Evolutionary conservation across 2,329 filamentous ascomycete species (phyloP).

Genomic region (Neurospora crassa): DNA sequence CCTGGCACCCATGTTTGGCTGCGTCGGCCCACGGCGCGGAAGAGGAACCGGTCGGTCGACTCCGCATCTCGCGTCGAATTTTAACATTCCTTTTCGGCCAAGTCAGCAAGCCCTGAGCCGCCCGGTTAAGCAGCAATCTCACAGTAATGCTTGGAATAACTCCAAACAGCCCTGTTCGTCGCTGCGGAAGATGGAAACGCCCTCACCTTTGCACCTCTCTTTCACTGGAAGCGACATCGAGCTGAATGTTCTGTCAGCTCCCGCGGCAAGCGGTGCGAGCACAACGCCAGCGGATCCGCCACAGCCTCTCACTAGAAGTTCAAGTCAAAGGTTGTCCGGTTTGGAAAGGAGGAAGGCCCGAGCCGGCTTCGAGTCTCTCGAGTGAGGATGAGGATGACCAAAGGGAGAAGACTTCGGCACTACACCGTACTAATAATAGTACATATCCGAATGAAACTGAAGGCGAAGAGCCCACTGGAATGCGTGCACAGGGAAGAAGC

Average conservation of each 20-base stretch:
- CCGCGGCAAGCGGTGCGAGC: too few relatives aligned
- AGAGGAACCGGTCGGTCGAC: not conserved
- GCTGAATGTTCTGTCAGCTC: not conserved
- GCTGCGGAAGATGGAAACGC: not conserved
- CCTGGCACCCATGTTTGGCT: slow-evolving; percentile 7
- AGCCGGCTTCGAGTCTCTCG: not conserved
- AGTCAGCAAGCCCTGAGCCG: not conserved
- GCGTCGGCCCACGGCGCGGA: slow-evolving; percentile 1
- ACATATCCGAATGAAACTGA: too few relatives aligned
- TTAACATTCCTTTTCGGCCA: not conserved
- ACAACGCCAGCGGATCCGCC: not conserved
- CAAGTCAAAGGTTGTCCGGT: not conserved
- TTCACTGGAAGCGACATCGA: not conserved
- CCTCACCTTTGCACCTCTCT: not conserved
- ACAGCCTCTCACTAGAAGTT: not conserved
- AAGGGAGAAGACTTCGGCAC: too few relatives aligned
- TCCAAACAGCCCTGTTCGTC: not conserved
- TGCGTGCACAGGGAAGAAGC: too few relatives aligned
- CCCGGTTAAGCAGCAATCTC: not conserved
- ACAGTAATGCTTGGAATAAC: not conserved
- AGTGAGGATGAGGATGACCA: not conserved
- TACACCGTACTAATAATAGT: too few relatives aligned
- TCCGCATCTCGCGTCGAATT: not conserved
- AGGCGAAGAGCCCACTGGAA: too few relatives aligned
- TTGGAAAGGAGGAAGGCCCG: not conserved